Conservation (phyloP, 768 basidiomycete genomes). For the Cystofilobasidium bisporidii region DNA sequence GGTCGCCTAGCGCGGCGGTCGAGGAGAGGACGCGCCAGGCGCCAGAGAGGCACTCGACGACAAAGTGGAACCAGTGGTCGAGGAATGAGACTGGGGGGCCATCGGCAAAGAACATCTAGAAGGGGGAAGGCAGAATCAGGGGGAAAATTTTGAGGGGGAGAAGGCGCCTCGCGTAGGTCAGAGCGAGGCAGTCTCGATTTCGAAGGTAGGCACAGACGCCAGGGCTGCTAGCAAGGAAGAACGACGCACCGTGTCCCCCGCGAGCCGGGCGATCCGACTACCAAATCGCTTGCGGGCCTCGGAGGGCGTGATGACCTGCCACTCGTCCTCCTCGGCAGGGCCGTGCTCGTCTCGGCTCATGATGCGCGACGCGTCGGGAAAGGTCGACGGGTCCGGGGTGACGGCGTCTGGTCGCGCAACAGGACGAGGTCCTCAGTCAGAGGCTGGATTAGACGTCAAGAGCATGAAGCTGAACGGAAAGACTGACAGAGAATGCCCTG, state of each 20-base stretch:
- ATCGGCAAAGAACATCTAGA: constrained; percentile 24
- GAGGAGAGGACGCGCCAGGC: constrained; percentile 17
- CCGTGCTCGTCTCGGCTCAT: background rate
- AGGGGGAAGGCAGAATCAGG: no score
- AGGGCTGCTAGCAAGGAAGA: no score
- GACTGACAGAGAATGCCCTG: background rate
- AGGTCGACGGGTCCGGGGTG: background rate
- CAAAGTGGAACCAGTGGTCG: constrained; percentile 25
- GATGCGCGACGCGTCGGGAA: constrained; percentile 13
- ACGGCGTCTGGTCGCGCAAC: constrained; percentile 14
- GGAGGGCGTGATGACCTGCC: constrained; percentile 15
- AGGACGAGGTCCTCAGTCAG: no score
- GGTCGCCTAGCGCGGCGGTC: background rate
- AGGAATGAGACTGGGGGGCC: constrained; percentile 1
- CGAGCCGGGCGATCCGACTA: background rate
- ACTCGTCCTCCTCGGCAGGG: constrained; percentile 12
- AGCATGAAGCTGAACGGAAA: no score
- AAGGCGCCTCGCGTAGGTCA: background rate
- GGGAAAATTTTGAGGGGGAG: no score
- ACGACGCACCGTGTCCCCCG: constrained; percentile 18
- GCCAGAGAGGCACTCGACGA: constrained; percentile 22
- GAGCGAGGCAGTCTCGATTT: background rate
- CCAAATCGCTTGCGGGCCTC: constrained; percentile 14
- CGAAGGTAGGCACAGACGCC: no score
- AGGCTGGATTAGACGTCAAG: no score